Evolutionary conservation across 768 basidiomycete genomes (phyloP).

Genomic region (Suillus hirtellus): DNA sequence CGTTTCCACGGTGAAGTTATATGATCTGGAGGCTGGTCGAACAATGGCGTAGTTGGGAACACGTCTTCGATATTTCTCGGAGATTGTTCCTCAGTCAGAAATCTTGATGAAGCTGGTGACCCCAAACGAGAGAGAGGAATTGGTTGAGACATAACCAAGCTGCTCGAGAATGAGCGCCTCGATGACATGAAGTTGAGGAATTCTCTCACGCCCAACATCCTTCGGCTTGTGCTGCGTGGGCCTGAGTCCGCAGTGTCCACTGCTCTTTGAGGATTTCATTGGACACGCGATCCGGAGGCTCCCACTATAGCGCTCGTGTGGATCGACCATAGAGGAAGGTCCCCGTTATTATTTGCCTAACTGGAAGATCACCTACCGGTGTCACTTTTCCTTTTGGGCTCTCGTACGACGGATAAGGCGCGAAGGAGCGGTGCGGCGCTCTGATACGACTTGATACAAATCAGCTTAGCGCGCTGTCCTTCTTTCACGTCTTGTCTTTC

Average conservation of each 20-base stretch:
- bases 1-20: conserved; percentile 56
- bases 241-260: background rate
- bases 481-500: conserved; percentile 8
- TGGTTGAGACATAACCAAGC: conserved; percentile 28
- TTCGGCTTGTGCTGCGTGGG: background rate
- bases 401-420: conserved; percentile 5
- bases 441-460: background rate
- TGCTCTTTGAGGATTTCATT: background rate
- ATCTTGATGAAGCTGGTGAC: conserved; percentile 31
- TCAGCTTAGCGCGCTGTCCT: conserved; percentile 6
- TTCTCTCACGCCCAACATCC: background rate
- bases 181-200: background rate
- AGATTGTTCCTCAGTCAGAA: conserved; percentile 47
- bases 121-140: conserved; percentile 31
- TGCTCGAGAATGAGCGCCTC: background rate
- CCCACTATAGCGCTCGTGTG: background rate
- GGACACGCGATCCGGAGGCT: background rate
- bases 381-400: background rate
- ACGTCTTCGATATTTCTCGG: conserved; percentile 39
- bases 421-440: conserved; percentile 4
- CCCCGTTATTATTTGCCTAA: background rate
- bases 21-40: conserved; percentile 34
- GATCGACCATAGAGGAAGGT: background rate
- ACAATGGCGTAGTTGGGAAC: conserved; percentile 37
- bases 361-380: background rate